Evolutionary conservation across 352 stramenopile species (phyloP), one percentile per base, ranked within the genome.

Genomic region (Hyaloperonospora arabidopsidis): DNA sequence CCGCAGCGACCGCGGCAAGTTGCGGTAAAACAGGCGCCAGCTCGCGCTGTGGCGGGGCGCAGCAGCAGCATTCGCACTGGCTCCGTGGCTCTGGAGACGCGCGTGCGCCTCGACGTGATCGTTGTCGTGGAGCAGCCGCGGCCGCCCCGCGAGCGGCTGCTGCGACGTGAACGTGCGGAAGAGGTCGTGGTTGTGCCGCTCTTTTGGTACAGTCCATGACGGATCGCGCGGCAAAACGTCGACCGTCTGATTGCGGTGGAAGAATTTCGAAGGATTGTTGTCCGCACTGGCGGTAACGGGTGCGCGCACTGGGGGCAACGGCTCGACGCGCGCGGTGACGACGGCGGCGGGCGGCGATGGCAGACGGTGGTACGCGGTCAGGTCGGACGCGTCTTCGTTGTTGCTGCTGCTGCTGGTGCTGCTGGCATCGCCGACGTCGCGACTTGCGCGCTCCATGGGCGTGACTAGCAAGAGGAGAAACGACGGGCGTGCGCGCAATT

Each of bases 241-340:
- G 8, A 88, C 76, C 0, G 80, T 90, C 46, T 88, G 80, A 57
- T 90, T 75, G 32, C 80, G 80, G 48, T 83, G 67, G 45, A 89
- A 89, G 47, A 79, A 73, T 13, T 45, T 44, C 6, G 52, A 52
- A 18, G 65, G n/a, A n/a, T n/a, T n/a, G n/a, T n/a, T n/a, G n/a
- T n/a, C n/a, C n/a, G n/a, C n/a, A n/a, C n/a, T 5, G 13, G 35
- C 35, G 35, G 12, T 21, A 19, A 21, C n/a, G 38, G 38, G 8
- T n/a, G n/a, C n/a, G n/a, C n/a, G n/a, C n/a, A n/a, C n/a, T n/a
- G n/a, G n/a, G n/a, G n/a, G n/a, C 38, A 14, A 15, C 57, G 46
- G 17, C 40, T 36, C 57, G 49, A n/a, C 14, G 44, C 34, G 5
- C 53, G 45, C 15, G 63, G 54, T 14, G 49, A 49, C 10, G 51